phyloP scores from a whole-genome alignment of 495 filamentous ascomycete genomes.

The Stereocaulon alpinum region DNA sequence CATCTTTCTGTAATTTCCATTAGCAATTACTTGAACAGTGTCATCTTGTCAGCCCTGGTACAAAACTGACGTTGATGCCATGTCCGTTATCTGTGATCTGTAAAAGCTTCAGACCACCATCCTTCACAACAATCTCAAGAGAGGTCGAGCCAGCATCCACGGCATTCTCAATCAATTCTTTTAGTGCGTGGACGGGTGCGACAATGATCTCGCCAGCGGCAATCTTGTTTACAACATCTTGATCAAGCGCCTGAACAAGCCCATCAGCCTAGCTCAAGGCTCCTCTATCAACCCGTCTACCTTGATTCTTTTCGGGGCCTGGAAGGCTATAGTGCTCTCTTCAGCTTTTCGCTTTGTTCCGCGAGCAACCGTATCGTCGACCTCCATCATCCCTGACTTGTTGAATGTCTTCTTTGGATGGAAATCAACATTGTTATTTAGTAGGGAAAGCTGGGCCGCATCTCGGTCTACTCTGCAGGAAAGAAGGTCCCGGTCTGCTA shows the following conservation, averaged over 20 bases:
- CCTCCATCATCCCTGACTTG: conserved; percentile 41
- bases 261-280: conserved; percentile 8
- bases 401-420: background rate
- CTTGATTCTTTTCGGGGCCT: conserved; percentile 58
- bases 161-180: conserved; percentile 95
- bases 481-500: too few relatives aligned
- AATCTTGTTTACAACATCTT: conserved; percentile 98
- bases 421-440: too few relatives aligned
- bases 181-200: conserved; percentile 90
- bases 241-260: conserved; percentile 62
- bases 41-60: background rate
- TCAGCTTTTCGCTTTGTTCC: conserved; percentile 57
- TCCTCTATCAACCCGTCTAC: conserved; percentile 22
- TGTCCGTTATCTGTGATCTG: conserved; percentile 98
- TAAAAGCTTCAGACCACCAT: conserved; percentile 90
- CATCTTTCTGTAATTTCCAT: conserved; percentile 54
- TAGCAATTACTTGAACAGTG: background rate
- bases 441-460: background rate
- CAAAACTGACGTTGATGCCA: conserved; percentile 73
- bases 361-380: conserved; percentile 34
- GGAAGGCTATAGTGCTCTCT: conserved; percentile 28
- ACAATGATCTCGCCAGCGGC: conserved; percentile 99
- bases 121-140: conserved; percentile 85
- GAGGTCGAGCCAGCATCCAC: conserved; percentile 93
- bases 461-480: background rate